Evolutionary conservation across 495 filamentous ascomycete genomes (phyloP), one percentile per base, ranked within the genome.

Genomic region (Penicillium arizonense): DNA sequence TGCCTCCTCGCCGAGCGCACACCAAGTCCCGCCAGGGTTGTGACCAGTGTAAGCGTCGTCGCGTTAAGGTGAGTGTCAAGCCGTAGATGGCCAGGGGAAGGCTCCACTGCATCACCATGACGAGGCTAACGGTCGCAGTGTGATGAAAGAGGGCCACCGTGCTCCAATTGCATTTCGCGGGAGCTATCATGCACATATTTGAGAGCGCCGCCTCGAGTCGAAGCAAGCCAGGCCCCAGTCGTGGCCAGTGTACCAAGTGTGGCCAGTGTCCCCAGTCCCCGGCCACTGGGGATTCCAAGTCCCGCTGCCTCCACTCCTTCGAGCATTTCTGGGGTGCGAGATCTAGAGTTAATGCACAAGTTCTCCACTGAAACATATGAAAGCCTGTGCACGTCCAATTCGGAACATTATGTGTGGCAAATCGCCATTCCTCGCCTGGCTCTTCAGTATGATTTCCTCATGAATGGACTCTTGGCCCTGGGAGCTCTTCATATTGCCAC

Each of bases 1-100:
- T 70, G 69, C 56, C 66, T 44, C 71, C 69, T 41, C 68, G 71
- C 35, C 67, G 71, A 52, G 63, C 78, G 30, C 81, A 84, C 64
- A 78, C 72, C 30, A 84, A 84, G 55, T 83, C 81, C 11, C 74
- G 80, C 35, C 74, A 72, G 55, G 82, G 82, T 5, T 85, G 82
- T 52, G 69, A 76, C 32, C 77, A 82, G 55, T 85, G 82, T 62
- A 84, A 83, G 62, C 71, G 73, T 48, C 65, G 82, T 21, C 78
- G 79, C 40, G 77, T 83, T 59, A 81, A 81, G 74, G 80, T 79
- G 47, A 50, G 65, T 50, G 9, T 28, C 30, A 18, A 30, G 2
- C 32, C 2, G 23, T 30, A 33, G n/a, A 50, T 50, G 18, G 8
- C n/a, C 8, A 12, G n/a, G 18, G 37, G 28, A 8, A 18, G 39